Evolutionary conservation across 164 flowering plant genomes (phyloP).

Genomic region (Magnolia changhungtana): DNA sequence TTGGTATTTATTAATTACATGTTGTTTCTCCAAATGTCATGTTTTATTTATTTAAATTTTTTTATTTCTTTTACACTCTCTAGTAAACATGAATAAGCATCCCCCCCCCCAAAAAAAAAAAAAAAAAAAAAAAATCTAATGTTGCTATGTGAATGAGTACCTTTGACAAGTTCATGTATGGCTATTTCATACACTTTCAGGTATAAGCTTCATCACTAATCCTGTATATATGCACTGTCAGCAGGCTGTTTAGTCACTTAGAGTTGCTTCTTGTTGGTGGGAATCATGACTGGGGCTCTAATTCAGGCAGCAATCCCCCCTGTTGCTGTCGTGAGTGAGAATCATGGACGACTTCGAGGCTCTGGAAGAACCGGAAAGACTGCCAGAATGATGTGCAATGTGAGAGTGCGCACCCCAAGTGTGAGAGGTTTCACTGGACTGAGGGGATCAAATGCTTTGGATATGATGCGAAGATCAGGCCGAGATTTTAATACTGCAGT

Average conservation of each 20-base stretch:
- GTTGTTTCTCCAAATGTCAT: no score
- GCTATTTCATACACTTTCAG: neutral
- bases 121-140: no score
- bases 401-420: neutral
- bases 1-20: no score
- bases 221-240: neutral
- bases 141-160: no score
- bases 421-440: slow-evolving; percentile 51
- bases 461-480: slow-evolving; percentile 28
- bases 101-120: no score
- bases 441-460: slow-evolving; percentile 57
- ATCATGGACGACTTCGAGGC: slow-evolving; percentile 31
- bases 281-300: slow-evolving; percentile 61
- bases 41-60: no score
- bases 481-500: slow-evolving; percentile 54
- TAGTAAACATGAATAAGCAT: no score
- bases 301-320: slow-evolving; percentile 53
- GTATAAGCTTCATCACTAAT: neutral
- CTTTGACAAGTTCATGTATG: no score
- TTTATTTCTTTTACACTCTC: no score
- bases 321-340: slow-evolving; percentile 29
- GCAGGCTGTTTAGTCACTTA: neutral
- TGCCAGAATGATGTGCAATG: slow-evolving; percentile 40
- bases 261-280: neutral
- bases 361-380: slow-evolving; percentile 40